Percentiles rank a stretch among this genome's conserved stretches.
Conservation (phyloP, 2,329 filamentous ascomycete species). For the Diaporthe sp. region DNA sequence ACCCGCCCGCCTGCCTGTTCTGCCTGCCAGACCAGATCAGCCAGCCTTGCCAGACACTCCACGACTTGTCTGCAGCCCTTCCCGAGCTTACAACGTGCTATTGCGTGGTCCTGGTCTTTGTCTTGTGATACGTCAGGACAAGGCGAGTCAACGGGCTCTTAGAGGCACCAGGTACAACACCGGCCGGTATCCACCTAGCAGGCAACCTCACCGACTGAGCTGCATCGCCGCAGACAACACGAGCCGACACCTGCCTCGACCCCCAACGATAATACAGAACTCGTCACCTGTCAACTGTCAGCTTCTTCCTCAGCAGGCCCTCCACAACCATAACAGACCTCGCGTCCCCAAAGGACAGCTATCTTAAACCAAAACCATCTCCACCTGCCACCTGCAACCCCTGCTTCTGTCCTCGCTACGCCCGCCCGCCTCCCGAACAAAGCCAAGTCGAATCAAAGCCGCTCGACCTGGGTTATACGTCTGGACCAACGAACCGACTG, state of each 20-base stretch:
- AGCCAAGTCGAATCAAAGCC: constrained; percentile 36
- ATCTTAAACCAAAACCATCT: constrained; percentile 17
- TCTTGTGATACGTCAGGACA: constrained; percentile 8
- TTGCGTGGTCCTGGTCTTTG: background rate
- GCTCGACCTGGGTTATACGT: constrained; percentile 31
- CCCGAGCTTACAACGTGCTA: constrained; percentile 10
- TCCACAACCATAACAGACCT: background rate
- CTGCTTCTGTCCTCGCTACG: constrained; percentile 15
- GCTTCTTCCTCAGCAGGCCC: background rate
- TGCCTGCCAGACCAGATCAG: background rate
- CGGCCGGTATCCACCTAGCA: constrained; percentile 31
- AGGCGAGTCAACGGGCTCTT: constrained; percentile 25
- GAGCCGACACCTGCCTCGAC: constrained; percentile 30
- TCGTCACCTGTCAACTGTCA: constrained; percentile 13
- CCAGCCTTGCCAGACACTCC: background rate
- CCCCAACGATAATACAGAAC: constrained; percentile 5
- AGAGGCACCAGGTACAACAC: constrained; percentile 20
- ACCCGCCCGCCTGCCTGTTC: background rate
- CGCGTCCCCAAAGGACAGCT: constrained; percentile 23
- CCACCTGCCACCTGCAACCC: constrained; percentile 19
- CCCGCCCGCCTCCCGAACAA: constrained; percentile 26
- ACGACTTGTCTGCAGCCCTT: background rate
- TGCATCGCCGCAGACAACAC: constrained; percentile 27
- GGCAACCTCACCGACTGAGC: constrained; percentile 34
- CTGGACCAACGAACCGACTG: constrained; percentile 27